Evolutionary conservation across 2,329 filamentous ascomycete species (phyloP).

Genomic region (Tothia fuscella): DNA sequence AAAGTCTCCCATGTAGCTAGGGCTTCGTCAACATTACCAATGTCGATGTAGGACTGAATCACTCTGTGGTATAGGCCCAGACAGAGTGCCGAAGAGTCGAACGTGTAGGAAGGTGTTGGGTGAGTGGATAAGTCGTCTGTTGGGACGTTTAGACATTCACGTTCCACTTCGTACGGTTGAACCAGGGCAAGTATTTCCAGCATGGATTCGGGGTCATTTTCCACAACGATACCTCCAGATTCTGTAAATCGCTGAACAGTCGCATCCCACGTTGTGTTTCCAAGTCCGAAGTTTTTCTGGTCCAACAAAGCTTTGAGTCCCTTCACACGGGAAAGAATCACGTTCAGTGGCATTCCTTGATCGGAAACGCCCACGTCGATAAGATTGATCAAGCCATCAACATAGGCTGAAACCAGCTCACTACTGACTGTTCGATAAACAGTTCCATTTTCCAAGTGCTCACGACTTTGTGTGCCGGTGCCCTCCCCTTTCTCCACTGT

Average conservation of each 20-base stretch:
- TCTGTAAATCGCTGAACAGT: constrained; percentile 39
- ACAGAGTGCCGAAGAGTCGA: constrained; percentile 31
- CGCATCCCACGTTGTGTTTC: constrained; percentile 32
- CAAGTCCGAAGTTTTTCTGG: constrained; percentile 26
- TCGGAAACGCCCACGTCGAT: constrained; percentile 32
- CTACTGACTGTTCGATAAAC: constrained; percentile 41
- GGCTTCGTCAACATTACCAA: constrained; percentile 27
- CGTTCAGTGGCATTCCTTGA: constrained; percentile 25
- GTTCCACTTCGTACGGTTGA: constrained; percentile 29
- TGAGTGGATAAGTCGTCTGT: constrained; percentile 13
- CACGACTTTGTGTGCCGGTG: constrained; percentile 2
- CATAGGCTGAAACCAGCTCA: constrained; percentile 44
- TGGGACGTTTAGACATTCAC: constrained; percentile 25
- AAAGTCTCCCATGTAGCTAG: constrained; percentile 26
- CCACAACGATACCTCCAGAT: constrained; percentile 33
- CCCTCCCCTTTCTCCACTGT: constrained; percentile 2
- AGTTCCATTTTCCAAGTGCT: neutral
- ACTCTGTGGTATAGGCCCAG: constrained; percentile 32
- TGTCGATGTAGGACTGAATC: constrained; percentile 27
- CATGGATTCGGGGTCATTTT: constrained; percentile 33
- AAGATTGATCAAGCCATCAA: constrained; percentile 39
- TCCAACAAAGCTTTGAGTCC: constrained; percentile 27
- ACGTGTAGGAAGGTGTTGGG: constrained; percentile 27
- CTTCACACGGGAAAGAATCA: constrained; percentile 23
- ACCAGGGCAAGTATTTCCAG: constrained; percentile 28